These are phyloP conservation scores for Aureobasidium vineae DNA, from an alignment of 2,329 filamentous ascomycete species.

Conservation along the genomic window DNA sequence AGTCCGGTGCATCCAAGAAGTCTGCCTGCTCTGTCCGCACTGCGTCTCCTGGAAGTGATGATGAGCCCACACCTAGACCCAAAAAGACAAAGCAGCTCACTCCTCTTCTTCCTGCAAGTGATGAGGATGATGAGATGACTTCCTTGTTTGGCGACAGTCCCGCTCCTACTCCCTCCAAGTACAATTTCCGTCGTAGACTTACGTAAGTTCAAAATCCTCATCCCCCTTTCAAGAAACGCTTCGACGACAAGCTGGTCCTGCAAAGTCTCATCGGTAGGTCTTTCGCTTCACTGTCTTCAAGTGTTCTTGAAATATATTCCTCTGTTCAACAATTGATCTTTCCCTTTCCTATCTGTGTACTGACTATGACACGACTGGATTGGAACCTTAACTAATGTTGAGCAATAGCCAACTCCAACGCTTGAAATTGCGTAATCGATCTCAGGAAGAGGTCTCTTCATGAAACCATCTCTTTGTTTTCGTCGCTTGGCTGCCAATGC, in stretches of 20 bases:
- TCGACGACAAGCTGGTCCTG: neutral
- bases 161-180: neutral
- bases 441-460: too few relatives aligned
- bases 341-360: neutral
- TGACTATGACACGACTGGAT: neutral
- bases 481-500: constrained; percentile 6
- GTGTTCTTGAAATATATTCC: neutral
- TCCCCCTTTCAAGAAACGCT: neutral
- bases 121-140: neutral
- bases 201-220: neutral
- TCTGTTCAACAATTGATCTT: neutral
- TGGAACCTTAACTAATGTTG: neutral
- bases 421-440: neutral
- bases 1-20: neutral
- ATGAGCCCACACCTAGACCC: neutral
- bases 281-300: neutral
- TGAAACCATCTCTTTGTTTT: neutral
- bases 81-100: neutral
- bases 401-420: neutral
- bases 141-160: neutral
- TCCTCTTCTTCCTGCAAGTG: neutral
- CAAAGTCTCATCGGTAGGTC: neutral
- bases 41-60: neutral
- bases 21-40: neutral
- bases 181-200: constrained; percentile 4